Conservation (phyloP, 306 rosid genomes). For the Ormosia semicastrata region DNA sequence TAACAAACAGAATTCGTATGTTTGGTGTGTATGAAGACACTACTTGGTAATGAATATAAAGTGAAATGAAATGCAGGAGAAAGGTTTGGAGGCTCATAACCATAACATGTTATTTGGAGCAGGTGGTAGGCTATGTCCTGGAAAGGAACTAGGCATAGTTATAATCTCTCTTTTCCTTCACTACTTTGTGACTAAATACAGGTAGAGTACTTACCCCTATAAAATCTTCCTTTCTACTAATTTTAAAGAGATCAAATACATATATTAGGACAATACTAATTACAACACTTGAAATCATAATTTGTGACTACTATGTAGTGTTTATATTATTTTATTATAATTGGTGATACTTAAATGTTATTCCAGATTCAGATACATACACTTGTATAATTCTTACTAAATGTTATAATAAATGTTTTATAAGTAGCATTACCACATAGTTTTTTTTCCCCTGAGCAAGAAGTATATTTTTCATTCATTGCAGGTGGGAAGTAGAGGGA, state of each 20-base stretch:
- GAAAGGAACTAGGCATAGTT: conserved; percentile 70
- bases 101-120: conserved; percentile 71
- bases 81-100: conserved; percentile 52
- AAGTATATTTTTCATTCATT: not conserved
- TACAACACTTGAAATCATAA: not conserved
- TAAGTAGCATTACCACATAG: not conserved
- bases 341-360: not conserved
- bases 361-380: not conserved
- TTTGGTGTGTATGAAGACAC: not conserved
- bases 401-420: too few species aligned
- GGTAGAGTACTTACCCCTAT: conserved; percentile 28
- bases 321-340: not conserved
- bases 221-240: not conserved
- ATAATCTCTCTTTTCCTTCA: conserved; percentile 66
- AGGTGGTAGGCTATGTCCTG: conserved; percentile 69
- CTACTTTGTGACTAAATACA: conserved; percentile 72
- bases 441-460: not conserved
- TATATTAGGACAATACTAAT: not conserved
- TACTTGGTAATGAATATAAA: not conserved
- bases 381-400: too few species aligned
- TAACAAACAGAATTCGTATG: not conserved
- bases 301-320: not conserved
- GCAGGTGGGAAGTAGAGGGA: conserved; percentile 79
- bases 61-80: conserved; percentile 43
- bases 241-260: not conserved